Evolutionary conservation across 1,284 basidiomycete species (phyloP).

Genomic region (Moesziomyces sp.): DNA sequence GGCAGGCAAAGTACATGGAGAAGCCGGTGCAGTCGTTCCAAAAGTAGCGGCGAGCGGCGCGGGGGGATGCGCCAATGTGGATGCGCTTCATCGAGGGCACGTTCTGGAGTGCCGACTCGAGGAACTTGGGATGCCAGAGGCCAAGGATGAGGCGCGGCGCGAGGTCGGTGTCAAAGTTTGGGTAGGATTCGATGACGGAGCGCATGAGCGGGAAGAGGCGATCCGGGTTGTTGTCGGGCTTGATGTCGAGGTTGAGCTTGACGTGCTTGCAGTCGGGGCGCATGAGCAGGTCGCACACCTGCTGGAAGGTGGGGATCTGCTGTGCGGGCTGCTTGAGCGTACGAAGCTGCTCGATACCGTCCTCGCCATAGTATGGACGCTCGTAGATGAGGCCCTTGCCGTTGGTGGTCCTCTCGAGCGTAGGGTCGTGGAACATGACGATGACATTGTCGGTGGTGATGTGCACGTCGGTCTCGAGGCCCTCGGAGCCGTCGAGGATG

Average conservation of each 20-base stretch:
- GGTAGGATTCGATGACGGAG: slow-evolving; percentile 76
- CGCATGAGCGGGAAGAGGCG: slow-evolving; percentile 88
- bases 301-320: slow-evolving; percentile 65
- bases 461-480: slow-evolving; percentile 83
- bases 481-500: slow-evolving; percentile 65
- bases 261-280: slow-evolving; percentile 62
- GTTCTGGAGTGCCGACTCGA: slow-evolving; percentile 78
- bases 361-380: slow-evolving; percentile 70
- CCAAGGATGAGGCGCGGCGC: slow-evolving; percentile 90
- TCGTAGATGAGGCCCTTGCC: slow-evolving; percentile 72
- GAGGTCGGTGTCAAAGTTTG: slow-evolving; percentile 80
- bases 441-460: slow-evolving; percentile 89
- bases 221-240: slow-evolving; percentile 89
- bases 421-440: slow-evolving; percentile 94
- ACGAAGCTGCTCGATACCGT: slow-evolving; percentile 82
- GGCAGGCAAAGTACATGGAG: slow-evolving; percentile 81
- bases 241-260: slow-evolving; percentile 78
- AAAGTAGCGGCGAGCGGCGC: slow-evolving; percentile 83
- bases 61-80: slow-evolving; percentile 79
- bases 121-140: slow-evolving; percentile 84
- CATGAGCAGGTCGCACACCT: slow-evolving; percentile 65
- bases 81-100: slow-evolving; percentile 86
- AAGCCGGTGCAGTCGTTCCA: slow-evolving; percentile 90
- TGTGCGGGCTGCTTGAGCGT: slow-evolving; percentile 81
- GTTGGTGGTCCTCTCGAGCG: slow-evolving; percentile 72